Base-by-base conservation (phyloP, 768 basidiomycete species). In the Boletus rubropictus region DNA sequence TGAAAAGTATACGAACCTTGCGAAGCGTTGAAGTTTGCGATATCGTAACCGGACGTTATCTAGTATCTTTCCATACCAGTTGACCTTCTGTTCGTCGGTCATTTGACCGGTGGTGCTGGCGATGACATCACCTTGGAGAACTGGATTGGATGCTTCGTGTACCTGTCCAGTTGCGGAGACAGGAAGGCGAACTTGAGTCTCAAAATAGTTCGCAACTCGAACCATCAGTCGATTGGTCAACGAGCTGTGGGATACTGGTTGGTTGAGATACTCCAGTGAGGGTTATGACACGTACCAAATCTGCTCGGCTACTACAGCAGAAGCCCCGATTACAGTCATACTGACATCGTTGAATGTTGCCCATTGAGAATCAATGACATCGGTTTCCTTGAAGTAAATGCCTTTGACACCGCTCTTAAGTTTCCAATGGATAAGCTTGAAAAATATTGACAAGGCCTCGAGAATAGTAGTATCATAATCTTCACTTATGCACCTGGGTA, bases 351-450 rank as follows among this genome's bases (percentile, higher is more conserved):
- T 89, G 67, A 98, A 84, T 18, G 95, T 94, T 17, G 88, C 85
- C 89, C 93, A 95, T 58, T 98, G 93, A 6, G 86, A 84, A 62
- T 99, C 95, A 31, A 99, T 75, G n/a, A 98, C 82, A 63, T 98
- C 95, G 0, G 94, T 96, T 72, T 99, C 96, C 62, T 94, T 92
- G 74, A 98, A 94, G 67, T 95, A 89, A 39, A 94, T 90, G 17
- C 86, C 88, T 64, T 90, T 92, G 49, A 83, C 78, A 17, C 87
- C 90, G 53, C 89, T 87, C 73, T 95, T 95, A 42, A 99, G 75
- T 65, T 97, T 95, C 89, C 87, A 92, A 55, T 95, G 91, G 18
- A 98, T 83, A 29, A 99, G 74, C 60, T 80, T 86, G 76, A 99
- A 99, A 69, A 98, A 94, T 60, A 84, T 82, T 7, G 81, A 77